phyloP scores from a whole-genome alignment of 108 stramenopile species.

The Cyclotella distinguenda region DNA sequence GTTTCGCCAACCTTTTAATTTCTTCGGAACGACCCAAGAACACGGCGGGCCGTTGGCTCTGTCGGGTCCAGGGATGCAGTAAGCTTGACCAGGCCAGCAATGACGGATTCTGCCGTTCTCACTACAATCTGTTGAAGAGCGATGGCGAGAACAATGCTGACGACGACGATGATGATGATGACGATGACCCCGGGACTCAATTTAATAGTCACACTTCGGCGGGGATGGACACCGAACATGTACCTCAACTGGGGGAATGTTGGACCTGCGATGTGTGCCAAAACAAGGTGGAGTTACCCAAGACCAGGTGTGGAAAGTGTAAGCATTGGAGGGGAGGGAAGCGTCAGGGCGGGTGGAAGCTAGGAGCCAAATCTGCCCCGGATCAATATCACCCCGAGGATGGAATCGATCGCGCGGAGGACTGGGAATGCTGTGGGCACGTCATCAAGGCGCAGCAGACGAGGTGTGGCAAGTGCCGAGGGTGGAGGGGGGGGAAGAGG shows the following conservation, averaged over 20 bases:
- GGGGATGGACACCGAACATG: no score
- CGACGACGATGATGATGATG: no score
- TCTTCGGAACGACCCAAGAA: constrained; percentile 14
- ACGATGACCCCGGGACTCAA: neutral
- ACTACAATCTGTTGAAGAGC: constrained; percentile 20
- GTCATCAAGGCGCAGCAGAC: constrained; percentile 10
- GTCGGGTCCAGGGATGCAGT: constrained; percentile 29
- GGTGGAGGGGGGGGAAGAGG: constrained; percentile 29
- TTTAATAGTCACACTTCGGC: no score
- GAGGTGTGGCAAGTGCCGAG: constrained; percentile 23
- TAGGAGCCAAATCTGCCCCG: constrained; percentile 2
- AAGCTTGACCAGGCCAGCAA: constrained; percentile 35
- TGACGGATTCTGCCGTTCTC: constrained; percentile 39
- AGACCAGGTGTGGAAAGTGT: constrained; percentile 22
- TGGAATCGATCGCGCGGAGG: constrained; percentile 15
- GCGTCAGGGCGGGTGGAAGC: constrained; percentile 22
- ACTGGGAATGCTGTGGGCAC: constrained; percentile 27
- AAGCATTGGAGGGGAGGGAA: constrained; percentile 30
- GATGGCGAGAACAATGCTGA: neutral
- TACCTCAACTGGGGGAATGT: neutral
- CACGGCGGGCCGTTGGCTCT: constrained; percentile 18
- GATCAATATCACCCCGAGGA: constrained; percentile 5
- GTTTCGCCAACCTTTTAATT: constrained; percentile 6
- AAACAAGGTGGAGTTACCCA: constrained; percentile 4
- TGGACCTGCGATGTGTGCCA: constrained; percentile 32